phyloP scores from a whole-genome alignment of 2,329 filamentous ascomycete species.

The Alternaria brassicae region DNA sequence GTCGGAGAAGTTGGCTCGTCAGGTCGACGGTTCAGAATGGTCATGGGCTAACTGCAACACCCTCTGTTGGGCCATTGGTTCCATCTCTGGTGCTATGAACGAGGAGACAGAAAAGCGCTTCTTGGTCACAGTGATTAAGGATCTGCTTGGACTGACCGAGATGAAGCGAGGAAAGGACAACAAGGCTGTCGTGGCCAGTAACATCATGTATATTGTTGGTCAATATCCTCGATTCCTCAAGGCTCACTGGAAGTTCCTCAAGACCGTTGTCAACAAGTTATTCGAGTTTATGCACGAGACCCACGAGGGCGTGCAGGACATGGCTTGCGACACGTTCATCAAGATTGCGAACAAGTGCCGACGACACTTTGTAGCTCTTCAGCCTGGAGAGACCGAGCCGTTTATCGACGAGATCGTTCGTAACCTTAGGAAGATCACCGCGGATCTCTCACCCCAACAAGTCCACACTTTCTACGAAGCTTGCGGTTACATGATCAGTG shows the following conservation, averaged over 20 bases:
- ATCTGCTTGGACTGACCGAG: conserved; percentile 92
- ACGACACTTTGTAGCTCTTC: conserved; percentile 93
- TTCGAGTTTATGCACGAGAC: conserved; percentile 99
- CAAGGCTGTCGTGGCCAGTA: conserved; percentile 97
- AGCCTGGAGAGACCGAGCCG: conserved; percentile 91
- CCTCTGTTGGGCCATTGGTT: conserved; percentile 98
- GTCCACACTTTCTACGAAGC: conserved; percentile 99
- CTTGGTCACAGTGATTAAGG: conserved; percentile 97
- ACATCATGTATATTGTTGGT: conserved; percentile 99
- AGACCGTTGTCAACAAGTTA: conserved; percentile 99
- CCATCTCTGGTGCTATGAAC: conserved; percentile 98
- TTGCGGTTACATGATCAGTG: conserved; percentile 98
- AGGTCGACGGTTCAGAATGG: conserved; percentile 96
- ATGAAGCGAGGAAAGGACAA: conserved; percentile 99
- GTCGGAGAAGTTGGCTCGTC: conserved; percentile 95
- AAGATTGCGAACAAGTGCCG: conserved; percentile 99
- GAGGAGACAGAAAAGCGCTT: conserved; percentile 99
- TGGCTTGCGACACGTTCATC: conserved; percentile 99
- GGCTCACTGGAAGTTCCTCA: conserved; percentile 99
- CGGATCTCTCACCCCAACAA: conserved; percentile 92
- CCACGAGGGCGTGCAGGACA: conserved; percentile 98
- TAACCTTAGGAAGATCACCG: conserved; percentile 94
- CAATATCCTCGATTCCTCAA: conserved; percentile 98
- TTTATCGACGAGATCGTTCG: conserved; percentile 99
- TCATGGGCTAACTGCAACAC: conserved; percentile 99